phyloP scores from a whole-genome alignment of 805 yeast species.

The Starmerella vaccinii region DNA sequence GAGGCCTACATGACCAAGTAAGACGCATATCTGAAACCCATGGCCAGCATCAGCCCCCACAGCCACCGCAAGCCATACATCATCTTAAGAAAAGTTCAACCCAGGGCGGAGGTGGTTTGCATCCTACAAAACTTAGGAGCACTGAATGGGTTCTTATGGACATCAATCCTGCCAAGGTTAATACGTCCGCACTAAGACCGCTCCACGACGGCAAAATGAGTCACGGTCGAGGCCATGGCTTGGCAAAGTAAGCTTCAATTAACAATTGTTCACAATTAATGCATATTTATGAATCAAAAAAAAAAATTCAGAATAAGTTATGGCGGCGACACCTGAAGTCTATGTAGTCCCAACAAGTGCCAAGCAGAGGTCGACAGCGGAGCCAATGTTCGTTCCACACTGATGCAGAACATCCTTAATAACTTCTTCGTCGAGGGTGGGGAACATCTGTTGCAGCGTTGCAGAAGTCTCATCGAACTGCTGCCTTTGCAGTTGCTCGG shows the following conservation, averaged over 20 bases:
- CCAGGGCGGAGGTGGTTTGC: neutral
- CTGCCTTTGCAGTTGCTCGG: conserved; percentile 34
- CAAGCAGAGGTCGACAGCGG: conserved; percentile 58
- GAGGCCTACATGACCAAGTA: neutral
- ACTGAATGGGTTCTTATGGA: conserved; percentile 1
- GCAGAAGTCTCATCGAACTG: conserved; percentile 37
- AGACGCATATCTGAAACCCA: neutral
- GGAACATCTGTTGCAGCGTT: conserved; percentile 59
- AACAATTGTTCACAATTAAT: neutral
- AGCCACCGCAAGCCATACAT: neutral
- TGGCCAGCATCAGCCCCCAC: neutral
- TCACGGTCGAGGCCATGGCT: conserved; percentile 1
- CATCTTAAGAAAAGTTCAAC: neutral
- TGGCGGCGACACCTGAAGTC: neutral
- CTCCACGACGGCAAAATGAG: conserved; percentile 1
- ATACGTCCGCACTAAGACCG: neutral
- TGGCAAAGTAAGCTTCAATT: neutral
- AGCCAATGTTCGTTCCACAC: conserved; percentile 58
- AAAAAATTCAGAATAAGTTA: neutral
- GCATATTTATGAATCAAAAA: neutral
- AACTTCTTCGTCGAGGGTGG: conserved; percentile 56
- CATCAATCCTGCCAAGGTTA: neutral
- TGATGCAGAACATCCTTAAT: conserved; percentile 59
- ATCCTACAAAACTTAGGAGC: conserved; percentile 5
- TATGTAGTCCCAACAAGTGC: conserved; percentile 23